phyloP scores from a whole-genome alignment of 2,329 filamentous ascomycete genomes.

The Biscogniauxia marginata region DNA sequence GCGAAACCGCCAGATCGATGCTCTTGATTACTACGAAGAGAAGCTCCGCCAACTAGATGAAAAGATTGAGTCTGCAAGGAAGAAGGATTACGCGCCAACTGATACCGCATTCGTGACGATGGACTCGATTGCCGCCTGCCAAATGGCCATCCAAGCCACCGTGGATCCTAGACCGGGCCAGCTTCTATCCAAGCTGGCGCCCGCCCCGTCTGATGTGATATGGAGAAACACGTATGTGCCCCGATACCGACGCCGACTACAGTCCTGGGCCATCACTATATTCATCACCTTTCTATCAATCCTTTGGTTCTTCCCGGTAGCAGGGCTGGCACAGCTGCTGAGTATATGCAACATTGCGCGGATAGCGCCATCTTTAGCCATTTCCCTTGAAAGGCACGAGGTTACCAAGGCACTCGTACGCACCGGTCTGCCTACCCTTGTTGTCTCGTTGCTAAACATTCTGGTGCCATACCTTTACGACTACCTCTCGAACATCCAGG shows the following conservation, averaged over 20 bases:
- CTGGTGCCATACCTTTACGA: slow-evolving; percentile 93
- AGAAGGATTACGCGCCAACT: slow-evolving; percentile 73
- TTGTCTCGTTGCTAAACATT: slow-evolving; percentile 84
- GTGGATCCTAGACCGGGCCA: slow-evolving; percentile 87
- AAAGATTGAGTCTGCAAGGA: slow-evolving; percentile 66
- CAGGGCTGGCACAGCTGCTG: slow-evolving; percentile 74
- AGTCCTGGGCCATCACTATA: slow-evolving; percentile 80
- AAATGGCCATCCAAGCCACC: slow-evolving; percentile 95
- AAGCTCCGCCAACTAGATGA: slow-evolving; percentile 77
- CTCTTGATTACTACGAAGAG: slow-evolving; percentile 92
- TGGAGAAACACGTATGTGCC: slow-evolving; percentile 92
- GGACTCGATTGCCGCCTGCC: slow-evolving; percentile 87
- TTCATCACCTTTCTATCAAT: slow-evolving; percentile 82
- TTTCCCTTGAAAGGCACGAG: slow-evolving; percentile 64
- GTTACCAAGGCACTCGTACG: slow-evolving; percentile 76
- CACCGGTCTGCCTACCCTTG: slow-evolving; percentile 81
- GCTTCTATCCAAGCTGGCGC: slow-evolving; percentile 80
- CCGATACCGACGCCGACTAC: slow-evolving; percentile 68
- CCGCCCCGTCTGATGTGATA: slow-evolving; percentile 87
- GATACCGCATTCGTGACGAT: slow-evolving; percentile 95
- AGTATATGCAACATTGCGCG: slow-evolving; percentile 78
- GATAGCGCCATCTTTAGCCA: slow-evolving; percentile 68
- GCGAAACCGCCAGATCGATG: slow-evolving; percentile 73
- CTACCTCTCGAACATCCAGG: slow-evolving; percentile 85
- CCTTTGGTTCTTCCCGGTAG: slow-evolving; percentile 83